Evolutionary conservation across 208 protist genomes (phyloP).

Genomic region (Trypanosoma theileri): DNA sequence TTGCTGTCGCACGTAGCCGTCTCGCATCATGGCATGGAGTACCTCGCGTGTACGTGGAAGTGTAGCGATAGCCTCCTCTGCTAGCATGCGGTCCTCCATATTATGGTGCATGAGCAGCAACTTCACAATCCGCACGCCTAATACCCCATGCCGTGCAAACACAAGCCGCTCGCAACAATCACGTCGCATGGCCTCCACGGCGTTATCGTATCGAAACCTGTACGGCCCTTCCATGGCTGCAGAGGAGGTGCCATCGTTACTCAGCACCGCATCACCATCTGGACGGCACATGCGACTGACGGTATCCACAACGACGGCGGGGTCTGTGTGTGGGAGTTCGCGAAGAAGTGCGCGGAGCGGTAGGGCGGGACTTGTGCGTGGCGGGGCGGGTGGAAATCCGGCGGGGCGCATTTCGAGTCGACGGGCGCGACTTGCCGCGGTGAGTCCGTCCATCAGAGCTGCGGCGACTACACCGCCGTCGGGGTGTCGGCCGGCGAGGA

Average conservation of each 20-base stretch:
- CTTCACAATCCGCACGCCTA: slow-evolving; percentile 80
- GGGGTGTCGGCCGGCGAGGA: slow-evolving; percentile 31
- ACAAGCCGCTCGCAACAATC: slow-evolving; percentile 67
- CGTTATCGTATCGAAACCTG: slow-evolving; percentile 33
- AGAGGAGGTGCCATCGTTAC: slow-evolving; percentile 20
- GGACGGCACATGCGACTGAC: slow-evolving; percentile 26
- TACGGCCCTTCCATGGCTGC: slow-evolving; percentile 27
- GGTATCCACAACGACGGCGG: slow-evolving; percentile 4
- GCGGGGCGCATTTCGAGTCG: slow-evolving; percentile 6
- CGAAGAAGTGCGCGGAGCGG: slow-evolving; percentile 16
- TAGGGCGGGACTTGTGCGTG: slow-evolving; percentile 18
- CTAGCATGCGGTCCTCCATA: slow-evolving; percentile 78
- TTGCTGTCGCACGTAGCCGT: slow-evolving; percentile 69
- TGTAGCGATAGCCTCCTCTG: slow-evolving; percentile 78
- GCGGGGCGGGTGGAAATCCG: slow-evolving; percentile 25
- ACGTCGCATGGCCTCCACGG: slow-evolving; percentile 42
- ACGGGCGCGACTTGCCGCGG: slow-evolving; percentile 10
- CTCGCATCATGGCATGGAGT: slow-evolving; percentile 73
- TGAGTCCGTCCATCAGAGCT: slow-evolving; percentile 40
- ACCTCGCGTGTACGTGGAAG: slow-evolving; percentile 60
- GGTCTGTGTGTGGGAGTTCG: slow-evolving; percentile 11
- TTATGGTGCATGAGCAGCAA: slow-evolving; percentile 65
- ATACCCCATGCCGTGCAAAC: slow-evolving; percentile 71
- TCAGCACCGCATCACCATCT: slow-evolving; percentile 26
- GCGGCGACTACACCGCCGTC: slow-evolving; percentile 27